A percentile compares a stretch with the other conserved stretches of the same genome.
Conservation (phyloP, 192 early-diverging fungal genomes). For the Phycomyces nitens region DNA sequence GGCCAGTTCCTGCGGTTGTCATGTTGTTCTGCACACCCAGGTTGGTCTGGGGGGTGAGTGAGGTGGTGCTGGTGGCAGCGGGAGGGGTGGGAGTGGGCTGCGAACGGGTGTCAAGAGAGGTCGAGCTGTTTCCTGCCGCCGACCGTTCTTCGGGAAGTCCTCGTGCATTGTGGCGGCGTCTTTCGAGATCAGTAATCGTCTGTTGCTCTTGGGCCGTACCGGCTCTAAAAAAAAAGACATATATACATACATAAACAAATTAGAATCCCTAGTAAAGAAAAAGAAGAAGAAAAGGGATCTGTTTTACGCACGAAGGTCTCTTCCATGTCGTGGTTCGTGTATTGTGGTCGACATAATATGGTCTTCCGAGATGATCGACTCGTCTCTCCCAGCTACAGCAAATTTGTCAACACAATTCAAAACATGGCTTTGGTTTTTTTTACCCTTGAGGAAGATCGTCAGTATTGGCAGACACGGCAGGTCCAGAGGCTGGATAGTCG, state of each 20-base stretch:
- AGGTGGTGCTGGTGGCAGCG: conserved; percentile 8
- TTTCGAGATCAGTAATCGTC: conserved; percentile 68
- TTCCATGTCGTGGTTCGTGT: conserved; percentile 95
- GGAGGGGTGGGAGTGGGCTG: conserved; percentile 12
- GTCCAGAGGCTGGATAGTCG: neutral
- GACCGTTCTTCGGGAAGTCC: conserved; percentile 68
- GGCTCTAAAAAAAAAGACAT: conserved; percentile 12
- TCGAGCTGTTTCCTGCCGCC: conserved; percentile 16
- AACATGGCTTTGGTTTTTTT: conserved; percentile 68
- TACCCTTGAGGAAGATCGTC: conserved; percentile 15
- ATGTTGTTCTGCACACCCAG: conserved; percentile 42
- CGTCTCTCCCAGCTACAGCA: conserved; percentile 88
- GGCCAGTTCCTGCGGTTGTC: conserved; percentile 65
- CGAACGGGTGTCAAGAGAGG: conserved; percentile 13
- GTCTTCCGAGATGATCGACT: conserved; percentile 86
- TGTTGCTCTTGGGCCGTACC: conserved; percentile 38
- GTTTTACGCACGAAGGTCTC: conserved; percentile 42
- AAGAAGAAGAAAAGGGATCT: neutral
- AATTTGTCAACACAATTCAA: neutral
- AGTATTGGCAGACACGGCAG: conserved; percentile 28
- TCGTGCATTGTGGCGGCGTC: conserved; percentile 77
- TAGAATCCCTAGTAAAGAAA: neutral
- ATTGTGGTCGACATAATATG: conserved; percentile 98
- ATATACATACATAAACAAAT: neutral
- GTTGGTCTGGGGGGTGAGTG: conserved; percentile 23